Evolutionary conservation across 192 early-diverging fungal species (phyloP).

Genomic region (Coemansia sp.): DNA sequence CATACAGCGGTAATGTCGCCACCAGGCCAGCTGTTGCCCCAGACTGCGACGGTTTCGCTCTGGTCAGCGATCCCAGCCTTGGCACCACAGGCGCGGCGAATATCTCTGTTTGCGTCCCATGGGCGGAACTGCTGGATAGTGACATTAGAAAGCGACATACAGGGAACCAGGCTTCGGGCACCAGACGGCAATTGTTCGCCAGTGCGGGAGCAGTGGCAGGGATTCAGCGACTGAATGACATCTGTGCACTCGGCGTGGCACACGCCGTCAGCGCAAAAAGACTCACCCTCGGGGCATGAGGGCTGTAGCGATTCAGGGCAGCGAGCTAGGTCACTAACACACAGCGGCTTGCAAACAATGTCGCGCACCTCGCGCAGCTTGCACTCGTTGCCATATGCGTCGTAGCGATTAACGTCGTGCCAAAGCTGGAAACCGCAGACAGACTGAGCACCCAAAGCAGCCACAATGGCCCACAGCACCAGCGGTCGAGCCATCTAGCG

Average conservation of each 20-base stretch:
- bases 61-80: conserved; percentile 24
- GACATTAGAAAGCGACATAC: conserved; percentile 29
- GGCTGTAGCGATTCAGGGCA: conserved; percentile 31
- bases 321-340: conserved; percentile 44
- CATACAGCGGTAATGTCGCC: conserved; percentile 31
- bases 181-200: conserved; percentile 10
- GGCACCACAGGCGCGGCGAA: conserved; percentile 19
- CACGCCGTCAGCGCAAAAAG: conserved; percentile 54
- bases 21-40: conserved; percentile 13
- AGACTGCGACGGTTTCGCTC: conserved; percentile 17
- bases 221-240: conserved; percentile 29
- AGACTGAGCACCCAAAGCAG: neutral
- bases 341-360: conserved; percentile 49
- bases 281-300: conserved; percentile 44
- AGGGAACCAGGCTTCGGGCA: conserved; percentile 32
- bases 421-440: neutral
- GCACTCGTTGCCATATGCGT: conserved; percentile 47
- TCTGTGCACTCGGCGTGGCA: conserved; percentile 47
- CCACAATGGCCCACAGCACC: neutral
- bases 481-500: neutral
- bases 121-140: conserved; percentile 45
- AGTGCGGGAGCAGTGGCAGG: conserved; percentile 41
- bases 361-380: conserved; percentile 38
- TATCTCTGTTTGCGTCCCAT: conserved; percentile 11
- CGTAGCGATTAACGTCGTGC: conserved; percentile 51